Percentiles rank a stretch among this genome's conserved stretches.
These are phyloP conservation scores for Yarrowia porcina DNA, from an alignment of 805 yeast species.

Conservation along the genomic window DNA sequence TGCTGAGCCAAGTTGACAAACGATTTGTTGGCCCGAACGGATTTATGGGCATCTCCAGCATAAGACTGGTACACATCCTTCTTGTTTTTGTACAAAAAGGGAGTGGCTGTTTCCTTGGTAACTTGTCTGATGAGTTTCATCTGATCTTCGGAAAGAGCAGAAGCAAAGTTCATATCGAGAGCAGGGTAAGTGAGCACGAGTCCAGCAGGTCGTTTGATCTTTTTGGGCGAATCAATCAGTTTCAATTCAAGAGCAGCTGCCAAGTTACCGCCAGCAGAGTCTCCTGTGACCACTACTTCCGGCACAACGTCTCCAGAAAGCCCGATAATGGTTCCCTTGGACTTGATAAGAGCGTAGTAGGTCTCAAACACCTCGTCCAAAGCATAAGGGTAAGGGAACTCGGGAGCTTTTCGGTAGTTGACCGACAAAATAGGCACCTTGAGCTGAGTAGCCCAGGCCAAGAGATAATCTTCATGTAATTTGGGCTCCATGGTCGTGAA, in stretches of 20 bases:
- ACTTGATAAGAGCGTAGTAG: constrained; percentile 26
- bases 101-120: constrained; percentile 27
- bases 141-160: constrained; percentile 32
- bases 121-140: constrained; percentile 33
- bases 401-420: constrained; percentile 53
- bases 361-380: constrained; percentile 41
- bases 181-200: constrained; percentile 35
- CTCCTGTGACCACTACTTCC: constrained; percentile 45
- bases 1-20: not conserved
- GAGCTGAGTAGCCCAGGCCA: constrained; percentile 29
- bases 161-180: constrained; percentile 35
- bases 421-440: constrained; percentile 38
- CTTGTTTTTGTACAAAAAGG: constrained; percentile 28
- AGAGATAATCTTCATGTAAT: constrained; percentile 32
- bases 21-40: constrained; percentile 7
- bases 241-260: constrained; percentile 37
- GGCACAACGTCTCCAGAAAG: constrained; percentile 24
- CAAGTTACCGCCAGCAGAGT: constrained; percentile 46
- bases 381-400: constrained; percentile 49
- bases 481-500: constrained; percentile 35
- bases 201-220: constrained; percentile 31
- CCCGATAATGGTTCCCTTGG: constrained; percentile 28
- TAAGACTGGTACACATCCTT: constrained; percentile 29
- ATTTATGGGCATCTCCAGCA: constrained; percentile 8
- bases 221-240: constrained; percentile 22